Conservation (phyloP, 1,139 yeast species). For the Pichia sp. region DNA sequence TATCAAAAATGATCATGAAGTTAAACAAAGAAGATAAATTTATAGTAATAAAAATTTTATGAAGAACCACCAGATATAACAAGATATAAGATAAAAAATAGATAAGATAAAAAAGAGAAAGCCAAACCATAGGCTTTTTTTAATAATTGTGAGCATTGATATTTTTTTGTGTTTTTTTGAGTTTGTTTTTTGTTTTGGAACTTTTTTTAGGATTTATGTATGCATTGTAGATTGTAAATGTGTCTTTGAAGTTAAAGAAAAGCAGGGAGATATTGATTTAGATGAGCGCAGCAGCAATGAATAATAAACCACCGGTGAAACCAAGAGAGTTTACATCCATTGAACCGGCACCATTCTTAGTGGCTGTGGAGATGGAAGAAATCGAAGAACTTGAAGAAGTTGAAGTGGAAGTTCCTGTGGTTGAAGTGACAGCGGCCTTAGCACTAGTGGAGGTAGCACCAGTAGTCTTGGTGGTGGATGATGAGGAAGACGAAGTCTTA, state of each 20-base stretch:
- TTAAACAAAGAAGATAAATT: no score
- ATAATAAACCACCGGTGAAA: slow-evolving; percentile 2
- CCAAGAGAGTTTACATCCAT: neutral
- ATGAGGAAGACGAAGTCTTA: neutral
- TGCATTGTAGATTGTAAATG: neutral
- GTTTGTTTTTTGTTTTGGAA: neutral
- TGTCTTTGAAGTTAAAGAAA: no score
- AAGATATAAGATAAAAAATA: no score
- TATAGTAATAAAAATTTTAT: no score
- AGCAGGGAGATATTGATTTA: neutral
- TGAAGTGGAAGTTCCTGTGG: neutral
- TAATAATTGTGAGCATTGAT: no score
- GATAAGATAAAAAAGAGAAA: no score
- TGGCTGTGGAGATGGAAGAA: slow-evolving; percentile 2
- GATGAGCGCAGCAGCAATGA: slow-evolving; percentile 1
- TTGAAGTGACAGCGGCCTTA: neutral
- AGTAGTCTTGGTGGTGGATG: neutral
- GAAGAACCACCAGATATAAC: no score
- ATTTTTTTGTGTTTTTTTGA: no score
- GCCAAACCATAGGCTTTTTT: no score
- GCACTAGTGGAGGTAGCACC: neutral
- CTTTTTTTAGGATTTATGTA: neutral
- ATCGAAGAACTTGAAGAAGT: neutral
- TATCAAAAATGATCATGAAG: no score
- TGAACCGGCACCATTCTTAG: neutral